phyloP scores from a whole-genome alignment of 2,329 filamentous ascomycete species.

The Pyricularia sp. region DNA sequence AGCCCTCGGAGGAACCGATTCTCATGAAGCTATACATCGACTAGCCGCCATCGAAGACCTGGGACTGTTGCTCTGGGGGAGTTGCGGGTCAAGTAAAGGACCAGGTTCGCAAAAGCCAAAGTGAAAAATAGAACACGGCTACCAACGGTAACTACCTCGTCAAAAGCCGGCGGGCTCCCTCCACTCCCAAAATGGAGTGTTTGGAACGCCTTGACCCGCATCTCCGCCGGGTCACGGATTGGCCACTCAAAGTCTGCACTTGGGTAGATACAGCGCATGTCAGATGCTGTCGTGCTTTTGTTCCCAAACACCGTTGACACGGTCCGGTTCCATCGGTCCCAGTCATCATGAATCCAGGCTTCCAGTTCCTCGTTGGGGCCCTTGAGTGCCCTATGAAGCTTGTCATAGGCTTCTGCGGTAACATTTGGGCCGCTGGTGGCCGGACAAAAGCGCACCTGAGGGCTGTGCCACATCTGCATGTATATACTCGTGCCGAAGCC shows the following conservation, averaged over 20 bases:
- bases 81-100: too few relatives aligned
- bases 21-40: background rate
- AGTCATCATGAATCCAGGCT: background rate
- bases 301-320: background rate
- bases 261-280: background rate
- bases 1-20: background rate
- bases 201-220: background rate
- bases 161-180: background rate
- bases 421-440: too few relatives aligned
- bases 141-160: background rate
- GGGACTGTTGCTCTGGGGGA: too few relatives aligned
- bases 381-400: background rate
- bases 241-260: background rate
- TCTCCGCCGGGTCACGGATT: background rate
- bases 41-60: too few relatives aligned
- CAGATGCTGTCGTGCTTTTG: background rate
- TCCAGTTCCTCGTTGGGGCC: background rate
- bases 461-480: too few relatives aligned
- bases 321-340: background rate
- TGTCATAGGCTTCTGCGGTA: background rate
- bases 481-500: too few relatives aligned
- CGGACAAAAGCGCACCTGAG: background rate
- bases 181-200: background rate
- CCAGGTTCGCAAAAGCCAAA: background rate
- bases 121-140: background rate